Base-by-base conservation (phyloP, 1,284 basidiomycete species). In the Cystobasidium slooffiae region DNA sequence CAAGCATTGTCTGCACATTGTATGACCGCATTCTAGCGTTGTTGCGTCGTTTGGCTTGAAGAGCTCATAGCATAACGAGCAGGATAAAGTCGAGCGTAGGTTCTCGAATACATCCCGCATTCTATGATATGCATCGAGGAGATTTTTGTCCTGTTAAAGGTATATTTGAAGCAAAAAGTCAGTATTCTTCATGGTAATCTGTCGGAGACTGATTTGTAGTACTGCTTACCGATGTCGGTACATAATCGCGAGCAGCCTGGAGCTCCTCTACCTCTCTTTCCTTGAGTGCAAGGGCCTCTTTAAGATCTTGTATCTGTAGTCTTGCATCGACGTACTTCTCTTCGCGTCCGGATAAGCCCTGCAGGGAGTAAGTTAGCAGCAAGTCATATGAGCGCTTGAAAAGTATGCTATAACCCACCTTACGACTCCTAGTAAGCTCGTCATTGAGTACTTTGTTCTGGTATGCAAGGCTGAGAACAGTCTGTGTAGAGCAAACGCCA, bases 31-130 rank as follows among this genome's bases (percentile, higher is more conserved):
- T 58, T 73, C 70, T 37, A 73, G 52, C 4, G 70, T 73, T 4
- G 46, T 56, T n/a, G 59, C 70, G 39, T 65, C 63, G 43, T 64
- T 64, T 10, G 62, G 44, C 20, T 47, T 52, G 44, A 41, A 73
- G 3, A 58, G 62, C 43, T 73, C 70, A 52, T 73, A 73, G 63
- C 70, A 73, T 16, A 73, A 53, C 10, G 70, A 66, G 51, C 70
- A 73, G 1, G 70, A 53, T 3, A 73, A 24, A 2, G 62, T 73
- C 1, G 62, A 65, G 8, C 63, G 43, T 6, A 73, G 44, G 18
- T 37, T 64, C 46, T 73, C 70, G 52, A 73, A 73, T n/a, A 73
- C 70, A n/a, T 73, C 63, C 12, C 62, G 43, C 70, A 73, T 73
- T 8, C 63, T 62, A 18, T 44, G 24, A 52, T 73, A 73, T 3